phyloP scores from a whole-genome alignment of 371 early-diverging fungal genomes.

The Mucor sp. region DNA sequence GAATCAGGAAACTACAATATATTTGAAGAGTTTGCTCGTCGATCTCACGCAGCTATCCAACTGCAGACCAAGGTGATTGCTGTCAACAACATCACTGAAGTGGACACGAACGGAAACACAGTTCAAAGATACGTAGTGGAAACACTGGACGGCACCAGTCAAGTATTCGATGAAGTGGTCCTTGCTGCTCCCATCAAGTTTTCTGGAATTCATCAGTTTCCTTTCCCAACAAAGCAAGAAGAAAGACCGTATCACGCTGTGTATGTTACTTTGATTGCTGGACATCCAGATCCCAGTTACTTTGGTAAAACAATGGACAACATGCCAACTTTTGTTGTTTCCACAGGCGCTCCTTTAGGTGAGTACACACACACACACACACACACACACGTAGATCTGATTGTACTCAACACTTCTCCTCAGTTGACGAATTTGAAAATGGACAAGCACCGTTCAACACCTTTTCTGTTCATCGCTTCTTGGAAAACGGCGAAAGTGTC shows the following conservation, averaged over 20 bases:
- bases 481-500: slow-evolving; percentile 56
- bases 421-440: slow-evolving; percentile 32
- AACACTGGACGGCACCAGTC: slow-evolving; percentile 38
- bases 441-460: slow-evolving; percentile 50
- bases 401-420: neutral
- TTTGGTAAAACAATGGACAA: slow-evolving; percentile 43
- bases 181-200: slow-evolving; percentile 55
- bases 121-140: slow-evolving; percentile 39
- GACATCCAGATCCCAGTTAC: slow-evolving; percentile 54
- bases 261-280: slow-evolving; percentile 70
- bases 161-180: slow-evolving; percentile 59
- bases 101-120: slow-evolving; percentile 18
- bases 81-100: slow-evolving; percentile 39
- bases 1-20: slow-evolving; percentile 69
- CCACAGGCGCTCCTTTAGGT: slow-evolving; percentile 46
- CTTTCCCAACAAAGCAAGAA: slow-evolving; percentile 21
- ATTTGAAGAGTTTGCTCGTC: slow-evolving; percentile 62
- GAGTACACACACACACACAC: slow-evolving; percentile 15
- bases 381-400: neutral
- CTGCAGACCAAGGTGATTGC: slow-evolving; percentile 47
- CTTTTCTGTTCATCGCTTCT: slow-evolving; percentile 42
- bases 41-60: slow-evolving; percentile 50
- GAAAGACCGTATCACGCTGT: slow-evolving; percentile 50
- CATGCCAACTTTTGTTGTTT: slow-evolving; percentile 58
- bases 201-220: slow-evolving; percentile 19